Conservation (phyloP, 108 stramenopile species). For the Cafeteria roenbergensis region DNA sequence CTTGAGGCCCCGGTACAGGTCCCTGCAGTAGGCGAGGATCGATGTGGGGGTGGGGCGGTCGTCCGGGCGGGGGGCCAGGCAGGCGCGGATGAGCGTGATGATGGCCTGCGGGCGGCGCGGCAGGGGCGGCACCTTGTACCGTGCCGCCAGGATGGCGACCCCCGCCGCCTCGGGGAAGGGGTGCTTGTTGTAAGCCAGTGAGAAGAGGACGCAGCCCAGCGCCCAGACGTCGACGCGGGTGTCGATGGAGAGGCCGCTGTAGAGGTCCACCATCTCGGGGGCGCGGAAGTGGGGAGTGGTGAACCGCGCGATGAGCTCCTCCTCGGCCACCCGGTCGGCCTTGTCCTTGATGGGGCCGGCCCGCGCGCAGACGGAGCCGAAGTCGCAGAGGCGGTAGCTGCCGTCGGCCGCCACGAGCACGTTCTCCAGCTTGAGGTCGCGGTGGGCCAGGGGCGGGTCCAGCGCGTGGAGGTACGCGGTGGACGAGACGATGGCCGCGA, state of each 20-base stretch:
- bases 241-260: conserved; percentile 18
- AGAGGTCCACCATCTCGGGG: conserved; percentile 42
- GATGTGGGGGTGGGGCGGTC: too few relatives aligned
- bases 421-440: conserved; percentile 41
- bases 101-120: too few relatives aligned
- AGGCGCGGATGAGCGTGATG: too few relatives aligned
- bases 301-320: conserved; percentile 28
- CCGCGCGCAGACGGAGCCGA: conserved; percentile 23
- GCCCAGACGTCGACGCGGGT: conserved; percentile 26
- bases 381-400: conserved; percentile 26
- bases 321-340: conserved; percentile 23
- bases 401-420: conserved; percentile 18
- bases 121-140: not conserved
- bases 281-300: conserved; percentile 40
- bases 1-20: too few relatives aligned
- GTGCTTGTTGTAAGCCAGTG: conserved; percentile 4
- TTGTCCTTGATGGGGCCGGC: conserved; percentile 22
- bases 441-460: conserved; percentile 24
- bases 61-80: too few relatives aligned
- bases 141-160: not conserved
- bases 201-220: conserved; percentile 23
- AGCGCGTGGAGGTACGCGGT: conserved; percentile 11
- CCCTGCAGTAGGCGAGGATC: too few relatives aligned
- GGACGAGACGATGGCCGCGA: not conserved
- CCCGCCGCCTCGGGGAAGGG: not conserved